These are phyloP conservation scores for Lentinus brumalis DNA, from an alignment of 768 basidiomycete species.

Conservation along the genomic window DNA sequence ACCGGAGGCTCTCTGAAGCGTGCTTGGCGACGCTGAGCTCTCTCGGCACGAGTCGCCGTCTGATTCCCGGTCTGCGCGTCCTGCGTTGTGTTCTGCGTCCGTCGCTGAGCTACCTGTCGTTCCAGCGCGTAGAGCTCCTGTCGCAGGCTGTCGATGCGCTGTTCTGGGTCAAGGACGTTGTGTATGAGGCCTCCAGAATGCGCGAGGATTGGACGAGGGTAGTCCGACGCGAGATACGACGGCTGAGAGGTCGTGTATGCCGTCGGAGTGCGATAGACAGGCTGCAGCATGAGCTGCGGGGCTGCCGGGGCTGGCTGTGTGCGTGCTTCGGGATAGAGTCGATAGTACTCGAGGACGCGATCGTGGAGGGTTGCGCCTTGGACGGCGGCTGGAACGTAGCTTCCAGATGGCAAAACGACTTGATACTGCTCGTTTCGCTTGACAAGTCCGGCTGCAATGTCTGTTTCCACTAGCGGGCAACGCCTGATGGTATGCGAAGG, in stretches of 20 bases:
- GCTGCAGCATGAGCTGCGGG: slow-evolving; percentile 3
- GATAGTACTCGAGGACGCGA: slow-evolving; percentile 5
- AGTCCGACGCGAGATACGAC: neutral
- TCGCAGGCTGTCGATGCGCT: neutral
- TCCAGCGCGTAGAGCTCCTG: slow-evolving; percentile 7
- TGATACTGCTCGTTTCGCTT: slow-evolving; percentile 27
- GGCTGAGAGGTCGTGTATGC: neutral
- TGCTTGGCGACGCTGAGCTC: neutral
- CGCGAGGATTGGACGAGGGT: neutral
- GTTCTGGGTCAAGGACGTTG: neutral
- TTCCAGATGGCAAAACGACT: slow-evolving; percentile 28
- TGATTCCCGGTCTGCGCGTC: neutral
- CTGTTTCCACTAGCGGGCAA: slow-evolving; percentile 22
- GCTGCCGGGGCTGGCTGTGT: neutral
- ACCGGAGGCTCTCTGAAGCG: slow-evolving; percentile 7
- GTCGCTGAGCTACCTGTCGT: neutral
- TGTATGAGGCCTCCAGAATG: neutral
- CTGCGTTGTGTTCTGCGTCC: neutral
- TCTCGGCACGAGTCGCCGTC: neutral
- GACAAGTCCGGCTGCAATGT: slow-evolving; percentile 17
- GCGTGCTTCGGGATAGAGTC: neutral
- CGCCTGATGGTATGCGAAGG: slow-evolving; percentile 26
- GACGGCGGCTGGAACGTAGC: slow-evolving; percentile 24
- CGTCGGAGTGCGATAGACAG: neutral
- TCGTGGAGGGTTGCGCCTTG: slow-evolving; percentile 4